phyloP scores from a whole-genome alignment of 2,329 filamentous ascomycete genomes.

The Achaetomium macrosporum region DNA sequence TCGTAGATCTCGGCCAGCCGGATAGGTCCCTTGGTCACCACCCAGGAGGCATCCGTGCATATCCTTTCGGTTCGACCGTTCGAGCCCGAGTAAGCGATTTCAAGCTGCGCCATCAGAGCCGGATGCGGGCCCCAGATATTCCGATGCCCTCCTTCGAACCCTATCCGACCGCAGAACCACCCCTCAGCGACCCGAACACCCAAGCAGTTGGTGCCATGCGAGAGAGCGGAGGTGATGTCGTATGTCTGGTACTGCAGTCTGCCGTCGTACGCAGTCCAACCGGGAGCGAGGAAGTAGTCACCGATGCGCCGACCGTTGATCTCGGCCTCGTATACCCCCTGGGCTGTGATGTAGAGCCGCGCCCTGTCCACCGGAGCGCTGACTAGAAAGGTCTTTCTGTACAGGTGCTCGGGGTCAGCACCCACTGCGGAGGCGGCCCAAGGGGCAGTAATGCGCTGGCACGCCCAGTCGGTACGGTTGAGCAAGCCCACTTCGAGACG shows the following conservation, averaged over 20 bases:
- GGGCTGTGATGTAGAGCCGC: not conserved
- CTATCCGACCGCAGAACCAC: not conserved
- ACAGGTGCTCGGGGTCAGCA: not conserved
- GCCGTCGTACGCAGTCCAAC: not conserved
- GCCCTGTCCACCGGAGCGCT: not conserved
- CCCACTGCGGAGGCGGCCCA: not conserved
- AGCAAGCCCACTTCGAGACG: not conserved
- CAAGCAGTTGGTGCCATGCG: not conserved
- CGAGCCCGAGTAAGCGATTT: not conserved
- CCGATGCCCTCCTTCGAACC: not conserved
- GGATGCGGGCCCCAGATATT: not conserved
- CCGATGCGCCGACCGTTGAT: not conserved
- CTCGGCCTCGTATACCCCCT: not conserved
- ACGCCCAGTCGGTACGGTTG: not conserved
- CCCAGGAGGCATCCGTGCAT: not conserved
- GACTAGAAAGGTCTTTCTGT: not conserved
- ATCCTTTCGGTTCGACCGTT: not conserved
- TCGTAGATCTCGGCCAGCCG: conserved; percentile 1
- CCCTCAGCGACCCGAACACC: not conserved
- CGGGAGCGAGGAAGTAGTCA: not conserved
- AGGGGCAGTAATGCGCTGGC: not conserved
- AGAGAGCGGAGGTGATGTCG: not conserved
- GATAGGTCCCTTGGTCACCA: not conserved
- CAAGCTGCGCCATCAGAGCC: not conserved
- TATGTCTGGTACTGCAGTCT: not conserved